Conservation (phyloP, 2,329 filamentous ascomycete species). For the Exophiala alcalophila region DNA sequence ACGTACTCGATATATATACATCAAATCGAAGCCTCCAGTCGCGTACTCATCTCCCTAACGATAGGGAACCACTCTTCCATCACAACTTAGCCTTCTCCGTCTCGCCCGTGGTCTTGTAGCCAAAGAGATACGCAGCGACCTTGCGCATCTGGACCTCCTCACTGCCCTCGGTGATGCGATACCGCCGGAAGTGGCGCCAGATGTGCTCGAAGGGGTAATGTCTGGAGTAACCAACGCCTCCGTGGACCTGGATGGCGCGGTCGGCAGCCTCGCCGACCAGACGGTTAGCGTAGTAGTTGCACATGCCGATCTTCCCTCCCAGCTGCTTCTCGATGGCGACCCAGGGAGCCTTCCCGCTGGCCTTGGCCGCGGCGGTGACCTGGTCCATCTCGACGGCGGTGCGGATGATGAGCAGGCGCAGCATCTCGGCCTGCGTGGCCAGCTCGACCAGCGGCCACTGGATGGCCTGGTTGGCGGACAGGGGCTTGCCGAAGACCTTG, state of each 20-base stretch:
- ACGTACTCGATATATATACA: no score
- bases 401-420: constrained; percentile 59
- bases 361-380: constrained; percentile 31
- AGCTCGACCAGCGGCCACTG: constrained; percentile 64
- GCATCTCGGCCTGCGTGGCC: constrained; percentile 60
- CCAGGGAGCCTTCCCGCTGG: constrained; percentile 41
- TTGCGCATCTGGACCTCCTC: constrained; percentile 68
- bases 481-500: constrained; percentile 55
- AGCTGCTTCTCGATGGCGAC: constrained; percentile 56
- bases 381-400: constrained; percentile 61
- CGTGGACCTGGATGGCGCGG: constrained; percentile 61
- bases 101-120: constrained; percentile 41
- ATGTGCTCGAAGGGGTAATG: constrained; percentile 64
- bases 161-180: constrained; percentile 62
- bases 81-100: constrained; percentile 35
- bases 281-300: constrained; percentile 64
- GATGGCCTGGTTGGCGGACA: constrained; percentile 61
- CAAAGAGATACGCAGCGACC: constrained; percentile 59
- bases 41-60: no score
- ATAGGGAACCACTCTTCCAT: no score
- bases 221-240: constrained; percentile 58
- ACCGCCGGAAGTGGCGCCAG: constrained; percentile 61
- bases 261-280: constrained; percentile 61
- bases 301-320: constrained; percentile 63
- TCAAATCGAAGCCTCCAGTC: no score